Conservation (phyloP, 106 monocot species). For the Dendrobium huoshanense region DNA sequence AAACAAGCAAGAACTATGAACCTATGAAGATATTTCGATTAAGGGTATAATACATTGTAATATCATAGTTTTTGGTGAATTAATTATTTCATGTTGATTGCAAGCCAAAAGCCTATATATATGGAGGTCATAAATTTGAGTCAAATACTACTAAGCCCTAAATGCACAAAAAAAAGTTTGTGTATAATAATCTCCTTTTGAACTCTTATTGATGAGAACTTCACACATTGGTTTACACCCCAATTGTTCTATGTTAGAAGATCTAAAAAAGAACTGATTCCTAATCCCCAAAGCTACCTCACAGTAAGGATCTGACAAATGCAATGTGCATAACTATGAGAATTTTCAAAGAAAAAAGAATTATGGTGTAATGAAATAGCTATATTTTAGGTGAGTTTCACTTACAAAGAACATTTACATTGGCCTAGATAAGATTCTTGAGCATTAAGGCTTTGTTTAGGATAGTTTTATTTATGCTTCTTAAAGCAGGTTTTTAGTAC, state of each 20-base stretch:
- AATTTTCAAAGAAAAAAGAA: not conserved
- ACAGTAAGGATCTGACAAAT: not conserved
- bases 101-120: not conserved
- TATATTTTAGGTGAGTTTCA: not conserved
- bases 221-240: too few species aligned
- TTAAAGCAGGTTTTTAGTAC: too few species aligned
- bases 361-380: not conserved
- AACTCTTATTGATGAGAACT: not conserved
- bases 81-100: not conserved
- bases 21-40: not conserved
- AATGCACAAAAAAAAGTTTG: not conserved
- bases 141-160: too few species aligned
- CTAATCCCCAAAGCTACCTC: not conserved
- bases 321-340: not conserved
- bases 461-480: too few species aligned
- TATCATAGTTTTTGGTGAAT: not conserved
- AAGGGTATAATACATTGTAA: not conserved
- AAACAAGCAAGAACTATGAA: not conserved
- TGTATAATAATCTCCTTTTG: not conserved
- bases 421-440: not conserved
- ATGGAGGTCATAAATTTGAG: too few species aligned
- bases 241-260: too few species aligned
- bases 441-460: not conserved
- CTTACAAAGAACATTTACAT: not conserved
- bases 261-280: not conserved